Evolutionary conservation across 2,329 filamentous ascomycete genomes (phyloP).

Genomic region (Penicillium paneum): DNA sequence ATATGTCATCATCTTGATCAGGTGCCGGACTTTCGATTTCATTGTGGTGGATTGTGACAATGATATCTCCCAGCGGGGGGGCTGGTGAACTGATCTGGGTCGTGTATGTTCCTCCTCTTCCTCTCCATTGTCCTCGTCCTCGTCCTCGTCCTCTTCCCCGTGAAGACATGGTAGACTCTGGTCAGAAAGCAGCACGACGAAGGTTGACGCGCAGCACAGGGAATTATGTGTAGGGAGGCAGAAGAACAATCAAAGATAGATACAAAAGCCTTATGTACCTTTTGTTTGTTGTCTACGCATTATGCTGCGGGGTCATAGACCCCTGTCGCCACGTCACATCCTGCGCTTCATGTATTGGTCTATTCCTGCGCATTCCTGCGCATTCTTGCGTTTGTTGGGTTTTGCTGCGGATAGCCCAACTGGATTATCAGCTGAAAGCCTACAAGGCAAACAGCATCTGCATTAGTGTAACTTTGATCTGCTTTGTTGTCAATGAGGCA

Average conservation of each 20-base stretch:
- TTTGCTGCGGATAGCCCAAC: not conserved
- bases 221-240: not conserved
- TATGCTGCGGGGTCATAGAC: not conserved
- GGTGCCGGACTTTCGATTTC: slow-evolving; percentile 4
- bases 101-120: not conserved
- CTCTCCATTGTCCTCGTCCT: not conserved
- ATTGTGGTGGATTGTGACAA: slow-evolving; percentile 13
- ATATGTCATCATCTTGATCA: slow-evolving; percentile 1
- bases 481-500: not conserved
- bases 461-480: not conserved
- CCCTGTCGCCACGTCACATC: not conserved
- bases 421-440: not conserved
- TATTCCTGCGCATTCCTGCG: not conserved
- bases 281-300: not conserved
- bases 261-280: fast-evolving
- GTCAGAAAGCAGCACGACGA: not conserved
- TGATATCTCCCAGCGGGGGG: slow-evolving; percentile 15
- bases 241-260: not conserved
- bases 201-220: not conserved
- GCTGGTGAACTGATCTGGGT: not conserved
- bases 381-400: not conserved
- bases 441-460: not conserved
- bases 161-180: not conserved
- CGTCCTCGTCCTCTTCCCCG: not conserved
- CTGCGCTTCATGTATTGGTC: not conserved